Conservation (phyloP, 208 protist species). For the Acanthamoeba divionensis region DNA sequence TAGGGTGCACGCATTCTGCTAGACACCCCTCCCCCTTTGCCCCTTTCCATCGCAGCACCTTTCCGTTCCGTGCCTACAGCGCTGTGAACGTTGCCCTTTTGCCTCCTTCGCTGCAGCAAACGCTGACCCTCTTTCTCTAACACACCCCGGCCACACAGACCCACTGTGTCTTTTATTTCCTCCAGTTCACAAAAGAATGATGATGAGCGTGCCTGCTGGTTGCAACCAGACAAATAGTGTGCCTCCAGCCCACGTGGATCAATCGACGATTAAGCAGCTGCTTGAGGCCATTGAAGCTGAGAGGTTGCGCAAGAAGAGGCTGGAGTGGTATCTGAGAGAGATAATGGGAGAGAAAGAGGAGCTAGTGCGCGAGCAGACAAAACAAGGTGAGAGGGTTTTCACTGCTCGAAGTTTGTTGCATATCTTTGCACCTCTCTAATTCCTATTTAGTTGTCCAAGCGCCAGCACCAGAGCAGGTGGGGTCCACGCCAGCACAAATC, state of each 20-base stretch:
- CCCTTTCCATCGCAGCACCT: too few species aligned
- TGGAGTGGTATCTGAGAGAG: conserved; percentile 17
- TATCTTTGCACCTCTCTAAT: not conserved
- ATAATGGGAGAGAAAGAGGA: conserved; percentile 1
- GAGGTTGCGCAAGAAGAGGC: not conserved
- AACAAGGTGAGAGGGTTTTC: not conserved
- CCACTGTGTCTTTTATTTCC: too few species aligned
- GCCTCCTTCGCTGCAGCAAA: too few species aligned
- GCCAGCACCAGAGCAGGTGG: not conserved
- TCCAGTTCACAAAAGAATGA: too few species aligned
- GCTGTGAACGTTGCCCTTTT: too few species aligned
- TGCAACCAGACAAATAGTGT: too few species aligned
- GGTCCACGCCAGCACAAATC: not conserved
- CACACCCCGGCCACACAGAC: too few species aligned
- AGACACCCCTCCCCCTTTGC: too few species aligned
- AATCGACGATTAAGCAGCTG: not conserved
- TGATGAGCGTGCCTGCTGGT: too few species aligned
- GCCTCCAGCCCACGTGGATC: not conserved
- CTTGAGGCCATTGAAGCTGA: conserved; percentile 19
- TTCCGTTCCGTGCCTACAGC: too few species aligned
- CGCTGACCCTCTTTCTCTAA: too few species aligned
- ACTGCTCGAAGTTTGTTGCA: not conserved
- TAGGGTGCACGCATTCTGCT: too few species aligned
- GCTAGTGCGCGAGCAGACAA: not conserved
- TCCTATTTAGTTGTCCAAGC: not conserved